Evolutionary conservation across 2,329 filamentous ascomycete genomes (phyloP).

Genomic region (Leptographium procerum): DNA sequence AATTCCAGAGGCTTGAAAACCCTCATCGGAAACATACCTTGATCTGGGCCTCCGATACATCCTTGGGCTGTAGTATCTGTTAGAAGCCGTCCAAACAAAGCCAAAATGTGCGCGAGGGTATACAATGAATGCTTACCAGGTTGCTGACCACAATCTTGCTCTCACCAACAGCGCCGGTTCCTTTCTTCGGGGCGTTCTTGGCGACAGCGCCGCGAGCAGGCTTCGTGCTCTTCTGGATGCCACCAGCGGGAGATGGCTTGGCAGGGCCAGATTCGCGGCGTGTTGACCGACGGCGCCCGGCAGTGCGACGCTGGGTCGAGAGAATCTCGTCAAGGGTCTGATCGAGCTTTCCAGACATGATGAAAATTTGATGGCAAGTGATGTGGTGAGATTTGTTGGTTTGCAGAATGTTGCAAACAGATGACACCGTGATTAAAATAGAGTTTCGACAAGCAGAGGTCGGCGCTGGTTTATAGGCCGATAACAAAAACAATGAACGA

Average conservation of each 20-base stretch:
- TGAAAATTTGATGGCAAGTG: constrained; percentile 22
- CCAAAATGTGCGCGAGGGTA: background rate
- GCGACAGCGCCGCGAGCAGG: constrained; percentile 44
- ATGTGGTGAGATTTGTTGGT: background rate
- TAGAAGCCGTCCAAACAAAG: constrained; percentile 25
- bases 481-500: background rate
- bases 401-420: background rate
- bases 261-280: constrained; percentile 43
- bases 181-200: constrained; percentile 57
- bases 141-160: constrained; percentile 99
- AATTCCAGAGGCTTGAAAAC: constrained; percentile 55
- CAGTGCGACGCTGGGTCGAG: constrained; percentile 57
- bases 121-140: constrained; percentile 55
- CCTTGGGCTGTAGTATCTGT: constrained; percentile 60
- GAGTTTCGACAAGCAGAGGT: background rate
- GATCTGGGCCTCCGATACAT: constrained; percentile 94
- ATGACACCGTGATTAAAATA: background rate
- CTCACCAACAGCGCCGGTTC: constrained; percentile 51
- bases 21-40: constrained; percentile 99
- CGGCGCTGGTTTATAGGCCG: background rate
- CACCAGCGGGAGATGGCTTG: constrained; percentile 64
- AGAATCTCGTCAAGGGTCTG: constrained; percentile 97
- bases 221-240: constrained; percentile 69
- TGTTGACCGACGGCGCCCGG: constrained; percentile 37
- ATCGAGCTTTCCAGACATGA: constrained; percentile 90